These are phyloP conservation scores for Trametes cubensis DNA, from an alignment of 768 basidiomycete species.

Conservation along the genomic window DNA sequence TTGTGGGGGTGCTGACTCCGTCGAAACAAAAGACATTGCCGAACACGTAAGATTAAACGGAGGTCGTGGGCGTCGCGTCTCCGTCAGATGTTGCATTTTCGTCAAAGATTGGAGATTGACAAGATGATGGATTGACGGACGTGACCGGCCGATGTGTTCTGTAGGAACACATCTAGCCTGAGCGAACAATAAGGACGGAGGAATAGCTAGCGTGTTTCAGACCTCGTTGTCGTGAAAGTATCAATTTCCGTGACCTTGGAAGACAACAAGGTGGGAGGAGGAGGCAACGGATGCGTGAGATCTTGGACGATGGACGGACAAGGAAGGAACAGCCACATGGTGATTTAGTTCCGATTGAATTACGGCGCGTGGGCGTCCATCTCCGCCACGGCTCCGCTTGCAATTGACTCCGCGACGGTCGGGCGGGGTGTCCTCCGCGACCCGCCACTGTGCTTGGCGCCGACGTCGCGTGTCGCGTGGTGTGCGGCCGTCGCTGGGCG, in stretches of 20 bases:
- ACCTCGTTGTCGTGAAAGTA: not conserved
- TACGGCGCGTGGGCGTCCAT: not conserved
- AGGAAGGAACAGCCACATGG: slow-evolving; percentile 3
- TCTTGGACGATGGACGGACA: slow-evolving; percentile 7
- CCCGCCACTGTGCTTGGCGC: not conserved
- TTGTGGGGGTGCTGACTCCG: slow-evolving; percentile 4
- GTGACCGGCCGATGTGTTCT: slow-evolving; percentile 4
- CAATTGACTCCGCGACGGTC: slow-evolving; percentile 7
- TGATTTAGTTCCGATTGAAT: slow-evolving; percentile 14
- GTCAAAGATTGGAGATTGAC: slow-evolving; percentile 22
- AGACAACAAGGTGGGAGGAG: slow-evolving; percentile 10
- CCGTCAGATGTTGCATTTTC: slow-evolving; percentile 13
- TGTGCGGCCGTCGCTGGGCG: too few species aligned
- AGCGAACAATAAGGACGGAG: slow-evolving; percentile 8
- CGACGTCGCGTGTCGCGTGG: not conserved
- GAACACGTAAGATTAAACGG: slow-evolving; percentile 24
- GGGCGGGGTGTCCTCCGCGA: not conserved
- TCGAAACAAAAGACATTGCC: slow-evolving; percentile 23
- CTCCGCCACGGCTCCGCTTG: slow-evolving; percentile 13
- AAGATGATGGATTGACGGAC: slow-evolving; percentile 11
- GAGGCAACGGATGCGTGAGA: slow-evolving; percentile 16
- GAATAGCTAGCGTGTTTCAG: slow-evolving; percentile 9
- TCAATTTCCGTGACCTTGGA: not conserved
- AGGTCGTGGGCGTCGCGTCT: slow-evolving; percentile 14
- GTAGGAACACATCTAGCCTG: slow-evolving; percentile 9